Percentiles rank a stretch among this genome's conserved stretches.
Conservation (phyloP, 495 filamentous ascomycete genomes). For the Podospora comata region DNA sequence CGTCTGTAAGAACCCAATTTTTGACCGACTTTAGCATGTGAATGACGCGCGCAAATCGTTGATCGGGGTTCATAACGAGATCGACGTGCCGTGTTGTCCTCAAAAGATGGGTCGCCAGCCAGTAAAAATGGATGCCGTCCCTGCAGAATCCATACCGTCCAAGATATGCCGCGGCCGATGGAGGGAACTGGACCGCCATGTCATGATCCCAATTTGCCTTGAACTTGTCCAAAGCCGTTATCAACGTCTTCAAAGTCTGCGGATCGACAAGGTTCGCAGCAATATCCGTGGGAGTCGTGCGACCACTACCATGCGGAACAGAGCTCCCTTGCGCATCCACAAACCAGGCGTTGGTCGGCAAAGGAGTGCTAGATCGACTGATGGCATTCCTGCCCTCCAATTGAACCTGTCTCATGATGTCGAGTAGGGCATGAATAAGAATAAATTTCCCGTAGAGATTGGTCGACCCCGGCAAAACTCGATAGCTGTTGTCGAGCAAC, state of each 20-base stretch:
- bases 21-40: constrained; percentile 56
- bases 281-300: constrained; percentile 50
- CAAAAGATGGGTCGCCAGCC: constrained; percentile 55
- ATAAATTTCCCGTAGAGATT: constrained; percentile 69
- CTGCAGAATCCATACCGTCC: constrained; percentile 60
- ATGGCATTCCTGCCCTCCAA: constrained; percentile 32
- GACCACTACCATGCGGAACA: constrained; percentile 43
- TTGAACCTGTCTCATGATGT: constrained; percentile 47
- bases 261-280: constrained; percentile 28
- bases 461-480: constrained; percentile 54
- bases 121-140: constrained; percentile 65
- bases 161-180: constrained; percentile 36
- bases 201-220: constrained; percentile 63
- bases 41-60: constrained; percentile 57
- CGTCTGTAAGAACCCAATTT: constrained; percentile 51
- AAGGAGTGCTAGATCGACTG: constrained; percentile 42
- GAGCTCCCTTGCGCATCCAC: constrained; percentile 32
- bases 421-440: constrained; percentile 60
- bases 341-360: constrained; percentile 50
- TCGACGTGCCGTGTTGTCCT: constrained; percentile 46
- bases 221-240: constrained; percentile 59
- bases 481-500: constrained; percentile 49
- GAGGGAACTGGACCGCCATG: constrained; percentile 59
- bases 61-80: constrained; percentile 50
- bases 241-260: constrained; percentile 36